Evolutionary conservation across 129 eudicot genomes (phyloP).

Genomic region (Pseudognaphalium luteoalbum): DNA sequence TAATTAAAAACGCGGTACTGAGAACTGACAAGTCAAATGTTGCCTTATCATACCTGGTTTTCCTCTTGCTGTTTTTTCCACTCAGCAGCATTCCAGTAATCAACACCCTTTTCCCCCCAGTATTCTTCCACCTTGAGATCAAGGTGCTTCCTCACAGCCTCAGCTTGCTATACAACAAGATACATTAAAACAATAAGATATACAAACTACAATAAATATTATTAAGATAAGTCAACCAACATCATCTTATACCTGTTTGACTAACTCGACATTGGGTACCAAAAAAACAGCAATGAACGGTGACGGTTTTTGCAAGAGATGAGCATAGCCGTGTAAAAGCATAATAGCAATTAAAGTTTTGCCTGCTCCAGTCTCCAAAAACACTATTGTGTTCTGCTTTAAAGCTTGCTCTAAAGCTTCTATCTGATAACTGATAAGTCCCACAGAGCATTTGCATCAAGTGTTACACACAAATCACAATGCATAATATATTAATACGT

Average conservation of each 20-base stretch:
- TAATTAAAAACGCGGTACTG: neutral
- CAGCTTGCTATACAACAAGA: slow-evolving; percentile 61
- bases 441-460: slow-evolving; percentile 21
- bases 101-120: slow-evolving; percentile 91
- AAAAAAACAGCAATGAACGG: slow-evolving; percentile 66
- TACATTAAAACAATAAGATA: neutral
- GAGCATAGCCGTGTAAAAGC: slow-evolving; percentile 78
- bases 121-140: slow-evolving; percentile 83
- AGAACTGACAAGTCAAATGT: slow-evolving; percentile 3
- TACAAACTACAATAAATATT: neutral
- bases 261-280: slow-evolving; percentile 92
- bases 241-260: slow-evolving; percentile 58
- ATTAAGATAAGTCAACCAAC: neutral
- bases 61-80: slow-evolving; percentile 64
- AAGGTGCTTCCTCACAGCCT: slow-evolving; percentile 51
- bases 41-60: slow-evolving; percentile 53
- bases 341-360: slow-evolving; percentile 84
- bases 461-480: neutral
- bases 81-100: slow-evolving; percentile 70
- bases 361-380: slow-evolving; percentile 91
- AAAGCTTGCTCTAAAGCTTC: slow-evolving; percentile 80
- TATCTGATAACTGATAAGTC: slow-evolving; percentile 63
- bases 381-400: slow-evolving; percentile 86
- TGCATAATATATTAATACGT: too few species aligned
- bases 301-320: slow-evolving; percentile 60